Base-by-base conservation (phyloP, 345 rosid species). In the Fremontodendron californicum region DNA sequence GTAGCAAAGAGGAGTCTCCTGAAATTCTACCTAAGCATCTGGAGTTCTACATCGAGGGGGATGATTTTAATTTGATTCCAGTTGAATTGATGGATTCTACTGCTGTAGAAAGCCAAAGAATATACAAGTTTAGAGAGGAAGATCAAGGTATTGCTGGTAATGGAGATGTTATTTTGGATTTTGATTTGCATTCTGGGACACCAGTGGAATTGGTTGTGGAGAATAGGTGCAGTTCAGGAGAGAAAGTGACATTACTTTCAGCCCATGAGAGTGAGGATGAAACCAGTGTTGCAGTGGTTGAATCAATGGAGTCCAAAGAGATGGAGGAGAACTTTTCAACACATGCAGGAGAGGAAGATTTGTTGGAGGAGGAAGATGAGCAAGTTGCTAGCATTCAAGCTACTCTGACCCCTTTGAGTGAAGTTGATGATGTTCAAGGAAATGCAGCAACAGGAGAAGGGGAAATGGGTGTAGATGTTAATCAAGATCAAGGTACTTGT, bases 11-110 rank as follows among this genome's bases (percentile, higher is more conserved):
- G 46, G 58, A 68, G 43, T 45, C 85, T 37, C n/a, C 66, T 25
- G 89, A 71, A 58, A 71, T 71, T 43, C 55, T 61, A 31, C 71
- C 79, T 8, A 85, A 57, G 21, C 94, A 95, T 81, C 86, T 93
- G 9, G 99, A 93, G 58, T 95, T 95, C 84, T 95, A 86, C 88
- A 88, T 95, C 7, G 96, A 94, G 51, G 86, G 82, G 65, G 81
- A 89, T 33, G 96, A 87, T 57, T 90, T 89, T 9, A 90, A 89
- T 85, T 85, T 95, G 90, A 95, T 95, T 83, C 98, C 99, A 0
- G 82, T 95, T 40, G 93, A 90, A 9, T 75, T 86, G 80, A 79
- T 80, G 33, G 81, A 66, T 65, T 61, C 81, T 6, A 10, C 35
- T 9, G 23, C 71, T 0, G 48, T 29, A 5, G 76, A 77, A 77